Percentiles rank a stretch among this genome's conserved stretches.
phyloP scores from a whole-genome alignment of 192 early-diverging fungal species.

The Mortierella claussenii region DNA sequence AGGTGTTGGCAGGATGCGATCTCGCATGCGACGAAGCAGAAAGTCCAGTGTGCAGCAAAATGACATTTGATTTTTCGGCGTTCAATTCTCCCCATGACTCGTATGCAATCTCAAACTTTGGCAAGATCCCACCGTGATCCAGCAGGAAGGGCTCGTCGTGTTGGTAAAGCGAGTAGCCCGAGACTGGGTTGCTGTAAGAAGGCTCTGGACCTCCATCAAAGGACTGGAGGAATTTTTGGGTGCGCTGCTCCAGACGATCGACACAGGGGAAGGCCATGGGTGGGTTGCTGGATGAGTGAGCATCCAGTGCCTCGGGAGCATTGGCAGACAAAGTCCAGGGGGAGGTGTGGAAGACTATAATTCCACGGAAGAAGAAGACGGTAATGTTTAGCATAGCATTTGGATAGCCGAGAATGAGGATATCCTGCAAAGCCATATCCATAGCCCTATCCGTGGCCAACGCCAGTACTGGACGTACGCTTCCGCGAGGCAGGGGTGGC shows the following conservation, averaged over 20 bases:
- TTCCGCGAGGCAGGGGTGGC: slow-evolving; percentile 26
- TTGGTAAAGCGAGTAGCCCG: slow-evolving; percentile 75
- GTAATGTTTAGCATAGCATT: not conserved
- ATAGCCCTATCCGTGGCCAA: no score
- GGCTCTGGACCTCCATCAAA: slow-evolving; percentile 83
- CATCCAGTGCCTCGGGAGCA: slow-evolving; percentile 8
- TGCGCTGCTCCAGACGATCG: slow-evolving; percentile 69
- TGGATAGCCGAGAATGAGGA: not conserved
- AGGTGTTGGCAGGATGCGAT: slow-evolving; percentile 79
- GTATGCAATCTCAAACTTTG: slow-evolving; percentile 87
- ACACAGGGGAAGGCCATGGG: slow-evolving; percentile 82
- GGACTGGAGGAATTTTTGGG: slow-evolving; percentile 59
- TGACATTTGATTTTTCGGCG: slow-evolving; percentile 80
- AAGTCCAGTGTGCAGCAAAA: slow-evolving; percentile 95
- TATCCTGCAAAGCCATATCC: not conserved
- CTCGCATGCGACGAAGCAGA: slow-evolving; percentile 93
- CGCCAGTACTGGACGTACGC: slow-evolving; percentile 21
- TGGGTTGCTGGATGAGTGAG: slow-evolving; percentile 62
- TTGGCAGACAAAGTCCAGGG: slow-evolving; percentile 31
- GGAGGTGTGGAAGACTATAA: slow-evolving; percentile 41
- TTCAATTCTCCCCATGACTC: slow-evolving; percentile 97
- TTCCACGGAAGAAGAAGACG: not conserved
- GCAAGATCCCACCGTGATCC: slow-evolving; percentile 85
- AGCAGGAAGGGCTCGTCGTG: slow-evolving; percentile 75
- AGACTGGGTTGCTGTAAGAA: slow-evolving; percentile 82